Conservation (phyloP, 371 early-diverging fungal genomes). For the Mucor mucedo region DNA sequence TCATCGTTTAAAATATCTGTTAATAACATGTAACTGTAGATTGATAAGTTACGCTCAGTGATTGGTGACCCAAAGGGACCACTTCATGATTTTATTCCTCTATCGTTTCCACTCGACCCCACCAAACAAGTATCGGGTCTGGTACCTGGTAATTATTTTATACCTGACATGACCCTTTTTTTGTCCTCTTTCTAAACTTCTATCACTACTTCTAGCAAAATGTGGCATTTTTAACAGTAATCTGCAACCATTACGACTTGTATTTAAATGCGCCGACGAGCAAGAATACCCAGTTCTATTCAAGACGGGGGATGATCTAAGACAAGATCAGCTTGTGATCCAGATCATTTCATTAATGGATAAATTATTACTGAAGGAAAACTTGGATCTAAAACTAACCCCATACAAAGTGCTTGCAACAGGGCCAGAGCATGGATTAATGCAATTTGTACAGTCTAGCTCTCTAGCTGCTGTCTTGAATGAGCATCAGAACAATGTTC, state of each 20-base stretch:
- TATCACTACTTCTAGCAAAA: slow-evolving; percentile 60
- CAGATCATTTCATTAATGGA: slow-evolving; percentile 97
- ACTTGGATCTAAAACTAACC: slow-evolving; percentile 89
- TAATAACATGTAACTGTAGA: slow-evolving; percentile 42
- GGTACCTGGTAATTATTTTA: slow-evolving; percentile 35
- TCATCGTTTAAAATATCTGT: not conserved
- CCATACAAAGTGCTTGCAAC: slow-evolving; percentile 96
- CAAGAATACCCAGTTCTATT: slow-evolving; percentile 89
- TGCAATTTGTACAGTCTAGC: slow-evolving; percentile 89
- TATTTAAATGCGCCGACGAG: slow-evolving; percentile 81
- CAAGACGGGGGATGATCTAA: slow-evolving; percentile 95
- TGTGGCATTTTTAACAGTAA: slow-evolving; percentile 91
- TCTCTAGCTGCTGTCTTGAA: slow-evolving; percentile 90
- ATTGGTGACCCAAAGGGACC: slow-evolving; percentile 85
- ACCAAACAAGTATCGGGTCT: slow-evolving; percentile 83
- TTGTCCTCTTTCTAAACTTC: not conserved
- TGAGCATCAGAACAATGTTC: slow-evolving; percentile 82
- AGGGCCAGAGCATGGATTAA: slow-evolving; percentile 88
- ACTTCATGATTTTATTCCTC: slow-evolving; percentile 44
- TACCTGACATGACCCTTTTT: not conserved
- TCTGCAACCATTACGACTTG: slow-evolving; percentile 83
- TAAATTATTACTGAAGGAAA: slow-evolving; percentile 88
- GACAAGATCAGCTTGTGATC: slow-evolving; percentile 97
- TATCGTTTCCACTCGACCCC: slow-evolving; percentile 85
- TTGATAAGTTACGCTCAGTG: slow-evolving; percentile 76